phyloP scores from a whole-genome alignment of 163 green algal species.

The Picocystis sp. region DNA sequence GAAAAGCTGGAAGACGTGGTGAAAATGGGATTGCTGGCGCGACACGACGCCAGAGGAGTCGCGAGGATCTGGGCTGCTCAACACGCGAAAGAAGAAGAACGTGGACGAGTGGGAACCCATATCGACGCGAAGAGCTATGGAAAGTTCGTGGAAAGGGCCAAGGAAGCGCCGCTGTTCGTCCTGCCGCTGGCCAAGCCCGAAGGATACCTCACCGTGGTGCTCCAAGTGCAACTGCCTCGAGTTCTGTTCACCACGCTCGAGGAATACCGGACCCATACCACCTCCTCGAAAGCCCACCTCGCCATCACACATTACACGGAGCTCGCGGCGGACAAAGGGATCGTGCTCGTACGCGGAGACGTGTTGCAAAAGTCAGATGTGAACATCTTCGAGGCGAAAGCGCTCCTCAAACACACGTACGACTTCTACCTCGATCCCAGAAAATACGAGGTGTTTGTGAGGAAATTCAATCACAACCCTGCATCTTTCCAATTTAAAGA shows the following conservation, averaged over 20 bases:
- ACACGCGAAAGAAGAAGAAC: constrained; percentile 26
- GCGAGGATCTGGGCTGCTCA: constrained; percentile 23
- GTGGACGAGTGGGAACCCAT: constrained; percentile 23
- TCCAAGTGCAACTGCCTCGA: constrained; percentile 44
- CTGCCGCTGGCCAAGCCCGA: constrained; percentile 38
- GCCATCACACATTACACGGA: constrained; percentile 45
- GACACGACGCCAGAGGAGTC: constrained; percentile 23
- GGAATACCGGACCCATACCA: constrained; percentile 37
- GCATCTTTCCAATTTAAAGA: constrained; percentile 36
- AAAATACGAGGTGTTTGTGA: constrained; percentile 33
- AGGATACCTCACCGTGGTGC: constrained; percentile 37
- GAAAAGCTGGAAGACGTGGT: constrained; percentile 24
- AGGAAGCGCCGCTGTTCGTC: constrained; percentile 47
- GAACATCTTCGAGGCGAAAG: constrained; percentile 26
- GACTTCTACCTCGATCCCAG: constrained; percentile 40
- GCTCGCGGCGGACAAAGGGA: constrained; percentile 27
- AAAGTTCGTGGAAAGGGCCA: constrained; percentile 21
- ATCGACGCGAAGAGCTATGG: constrained; percentile 24
- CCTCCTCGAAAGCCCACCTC: constrained; percentile 24
- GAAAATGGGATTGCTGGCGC: constrained; percentile 20
- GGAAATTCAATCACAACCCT: constrained; percentile 48
- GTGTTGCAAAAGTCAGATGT: constrained; percentile 19
- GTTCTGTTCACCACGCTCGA: constrained; percentile 51
- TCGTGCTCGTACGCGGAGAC: constrained; percentile 50
- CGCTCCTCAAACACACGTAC: constrained; percentile 31